Percentiles rank a stretch among this genome's conserved stretches.
Conservation (phyloP, 495 filamentous ascomycete genomes). For the Neurospora pannonica region DNA sequence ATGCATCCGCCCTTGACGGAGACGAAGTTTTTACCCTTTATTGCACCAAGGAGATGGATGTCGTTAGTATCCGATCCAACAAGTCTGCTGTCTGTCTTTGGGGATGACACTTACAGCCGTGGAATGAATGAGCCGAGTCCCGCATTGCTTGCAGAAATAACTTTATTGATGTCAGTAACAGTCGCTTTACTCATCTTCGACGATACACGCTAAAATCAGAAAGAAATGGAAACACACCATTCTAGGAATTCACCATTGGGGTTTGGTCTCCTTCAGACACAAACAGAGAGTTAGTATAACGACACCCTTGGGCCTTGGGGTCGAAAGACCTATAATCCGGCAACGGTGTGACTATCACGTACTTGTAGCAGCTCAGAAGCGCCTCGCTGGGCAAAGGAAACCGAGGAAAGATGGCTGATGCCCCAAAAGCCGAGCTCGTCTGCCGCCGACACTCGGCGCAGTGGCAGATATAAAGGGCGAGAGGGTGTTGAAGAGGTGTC, state of each 20-base stretch:
- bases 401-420: conserved; percentile 55
- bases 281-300: neutral
- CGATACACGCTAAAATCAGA: neutral
- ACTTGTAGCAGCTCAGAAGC: conserved; percentile 38
- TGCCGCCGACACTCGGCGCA: conserved; percentile 58
- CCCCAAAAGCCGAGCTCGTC: conserved; percentile 57
- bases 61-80: neutral
- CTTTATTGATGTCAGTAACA: conserved; percentile 11
- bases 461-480: conserved; percentile 59
- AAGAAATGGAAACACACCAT: conserved; percentile 23
- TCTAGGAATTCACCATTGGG: conserved; percentile 37
- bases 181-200: neutral
- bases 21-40: conserved; percentile 41
- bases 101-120: conserved; percentile 29
- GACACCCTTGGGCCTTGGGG: neutral
- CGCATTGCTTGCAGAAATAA: conserved; percentile 53
- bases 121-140: conserved; percentile 47
- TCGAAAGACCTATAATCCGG: neutral
- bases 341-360: conserved; percentile 10
- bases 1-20: conserved; percentile 56
- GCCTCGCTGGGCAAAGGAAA: conserved; percentile 41
- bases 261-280: conserved; percentile 19
- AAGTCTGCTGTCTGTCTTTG: neutral
- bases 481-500: conserved; percentile 45
- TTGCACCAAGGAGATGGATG: neutral